Conservation (phyloP, 2,329 filamentous ascomycete species). For the Didymella arachidicola region DNA sequence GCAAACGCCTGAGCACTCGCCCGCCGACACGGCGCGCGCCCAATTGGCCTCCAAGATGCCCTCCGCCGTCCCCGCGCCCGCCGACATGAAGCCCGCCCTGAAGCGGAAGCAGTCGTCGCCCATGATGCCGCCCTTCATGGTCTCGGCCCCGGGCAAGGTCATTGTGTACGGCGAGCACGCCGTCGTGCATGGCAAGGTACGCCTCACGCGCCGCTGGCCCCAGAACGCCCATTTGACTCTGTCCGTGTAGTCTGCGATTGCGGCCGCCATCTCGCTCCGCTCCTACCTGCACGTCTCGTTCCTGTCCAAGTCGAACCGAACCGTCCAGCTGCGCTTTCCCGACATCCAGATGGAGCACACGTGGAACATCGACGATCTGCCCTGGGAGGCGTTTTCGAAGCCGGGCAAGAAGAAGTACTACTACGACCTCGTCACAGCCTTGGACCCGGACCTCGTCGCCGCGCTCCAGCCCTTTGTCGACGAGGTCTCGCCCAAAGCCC, state of each 20-base stretch:
- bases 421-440: conserved; percentile 79
- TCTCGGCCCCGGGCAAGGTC: conserved; percentile 96
- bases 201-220: conserved; percentile 22
- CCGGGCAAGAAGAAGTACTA: conserved; percentile 92
- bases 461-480: conserved; percentile 82
- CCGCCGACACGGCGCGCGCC: conserved; percentile 40
- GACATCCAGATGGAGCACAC: conserved; percentile 90
- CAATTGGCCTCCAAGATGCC: conserved; percentile 38
- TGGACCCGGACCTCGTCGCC: conserved; percentile 82
- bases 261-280: conserved; percentile 90
- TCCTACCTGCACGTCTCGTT: conserved; percentile 97
- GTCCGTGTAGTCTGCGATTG: conserved; percentile 79
- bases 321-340: conserved; percentile 85
- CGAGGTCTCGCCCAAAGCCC: conserved; percentile 70
- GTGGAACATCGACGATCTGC: conserved; percentile 92
- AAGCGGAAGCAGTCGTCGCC: conserved; percentile 58
- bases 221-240: conserved; percentile 24
- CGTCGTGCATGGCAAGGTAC: conserved; percentile 93
- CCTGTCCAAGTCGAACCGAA: conserved; percentile 88
- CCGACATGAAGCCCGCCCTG: conserved; percentile 30
- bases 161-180: conserved; percentile 98
- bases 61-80: conserved; percentile 18
- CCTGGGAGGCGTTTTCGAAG: conserved; percentile 82
- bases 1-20: conserved; percentile 39
- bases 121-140: conserved; percentile 90